A percentile compares a stretch with the other conserved stretches of the same genome.
Conservation (phyloP, 116 monocot genomes). For the Cymodocea nodosa region DNA sequence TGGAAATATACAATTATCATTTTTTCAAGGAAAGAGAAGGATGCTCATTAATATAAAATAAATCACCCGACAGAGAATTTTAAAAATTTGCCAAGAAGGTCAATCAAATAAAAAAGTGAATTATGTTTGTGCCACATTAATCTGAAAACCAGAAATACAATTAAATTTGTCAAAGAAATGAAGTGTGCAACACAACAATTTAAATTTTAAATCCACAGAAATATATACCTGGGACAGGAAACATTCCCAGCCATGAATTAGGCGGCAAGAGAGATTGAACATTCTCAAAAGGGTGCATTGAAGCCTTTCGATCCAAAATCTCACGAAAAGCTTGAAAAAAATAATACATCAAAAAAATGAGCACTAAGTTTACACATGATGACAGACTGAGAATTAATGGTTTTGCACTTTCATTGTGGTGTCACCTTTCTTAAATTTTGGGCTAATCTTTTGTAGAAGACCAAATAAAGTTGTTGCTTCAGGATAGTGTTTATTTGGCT, state of each 20-base stretch:
- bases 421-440: constrained; percentile 93
- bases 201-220: not conserved
- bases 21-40: too few species aligned
- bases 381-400: too few species aligned
- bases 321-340: constrained; percentile 77
- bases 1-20: too few species aligned
- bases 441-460: constrained; percentile 81
- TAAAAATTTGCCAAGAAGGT: too few species aligned
- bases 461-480: constrained; percentile 79
- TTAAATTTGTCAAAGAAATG: too few species aligned
- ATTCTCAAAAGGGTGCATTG: constrained; percentile 91
- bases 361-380: not conserved
- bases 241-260: constrained; percentile 62
- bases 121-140: too few species aligned
- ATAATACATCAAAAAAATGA: not conserved
- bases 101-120: too few species aligned
- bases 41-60: too few species aligned
- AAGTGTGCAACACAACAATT: too few species aligned
- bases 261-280: constrained; percentile 80
- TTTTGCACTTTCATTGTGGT: not conserved
- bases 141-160: too few species aligned
- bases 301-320: constrained; percentile 74
- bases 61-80: too few species aligned
- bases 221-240: constrained; percentile 73
- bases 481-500: constrained; percentile 43